Conservation (phyloP, 345 rosid species). For the Raphanus sativus region DNA sequence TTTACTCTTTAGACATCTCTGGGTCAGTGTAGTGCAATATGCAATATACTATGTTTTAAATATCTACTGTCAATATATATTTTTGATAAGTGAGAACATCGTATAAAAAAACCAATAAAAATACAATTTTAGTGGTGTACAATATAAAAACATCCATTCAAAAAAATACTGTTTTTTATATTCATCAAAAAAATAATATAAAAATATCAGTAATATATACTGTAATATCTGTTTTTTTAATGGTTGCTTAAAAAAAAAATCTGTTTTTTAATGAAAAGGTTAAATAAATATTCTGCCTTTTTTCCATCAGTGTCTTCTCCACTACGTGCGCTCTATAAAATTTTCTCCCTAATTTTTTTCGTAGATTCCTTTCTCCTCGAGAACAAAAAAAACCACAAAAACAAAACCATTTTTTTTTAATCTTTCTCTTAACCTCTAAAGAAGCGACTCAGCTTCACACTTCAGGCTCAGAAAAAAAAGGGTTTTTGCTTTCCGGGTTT, state of each 20-base stretch:
- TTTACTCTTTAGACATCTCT: no score
- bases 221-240: background rate
- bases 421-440: background rate
- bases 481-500: constrained; percentile 38
- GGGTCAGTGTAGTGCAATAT: no score
- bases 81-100: background rate
- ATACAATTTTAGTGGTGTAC: no score
- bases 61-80: no score
- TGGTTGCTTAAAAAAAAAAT: no score
- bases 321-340: constrained; percentile 27
- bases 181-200: background rate
- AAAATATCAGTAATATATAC: background rate
- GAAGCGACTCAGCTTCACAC: constrained; percentile 18
- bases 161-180: no score
- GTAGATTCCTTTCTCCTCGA: constrained; percentile 35
- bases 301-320: constrained; percentile 41
- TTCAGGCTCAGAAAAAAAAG: constrained; percentile 6
- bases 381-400: background rate
- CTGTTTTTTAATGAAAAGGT: background rate
- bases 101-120: background rate
- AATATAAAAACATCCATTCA: no score
- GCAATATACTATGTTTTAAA: no score
- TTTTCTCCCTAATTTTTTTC: constrained; percentile 29
- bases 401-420: background rate
- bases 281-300: constrained; percentile 14